These are phyloP conservation scores for Cerrena zonata DNA, from an alignment of 1,284 basidiomycete genomes.

Conservation along the genomic window DNA sequence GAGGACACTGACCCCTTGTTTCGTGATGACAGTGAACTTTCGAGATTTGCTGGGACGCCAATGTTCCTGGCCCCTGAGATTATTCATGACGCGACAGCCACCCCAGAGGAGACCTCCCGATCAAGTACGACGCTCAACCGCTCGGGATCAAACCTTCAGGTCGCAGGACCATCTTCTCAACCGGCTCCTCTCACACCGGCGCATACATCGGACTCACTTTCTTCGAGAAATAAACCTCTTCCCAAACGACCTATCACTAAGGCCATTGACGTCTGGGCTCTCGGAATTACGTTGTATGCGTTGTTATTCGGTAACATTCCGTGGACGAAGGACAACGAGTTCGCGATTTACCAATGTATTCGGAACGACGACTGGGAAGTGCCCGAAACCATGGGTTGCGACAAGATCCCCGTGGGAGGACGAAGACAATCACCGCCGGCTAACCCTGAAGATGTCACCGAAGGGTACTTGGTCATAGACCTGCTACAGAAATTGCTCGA, in stretches of 20 bases:
- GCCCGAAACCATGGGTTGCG: constrained; percentile 70
- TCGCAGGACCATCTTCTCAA: not conserved
- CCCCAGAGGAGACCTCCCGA: constrained; percentile 19
- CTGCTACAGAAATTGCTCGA: constrained; percentile 75
- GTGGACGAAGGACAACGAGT: constrained; percentile 68
- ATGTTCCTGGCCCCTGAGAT: constrained; percentile 98
- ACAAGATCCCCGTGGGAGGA: constrained; percentile 60
- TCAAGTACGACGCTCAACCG: constrained; percentile 23
- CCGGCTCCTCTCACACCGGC: not conserved
- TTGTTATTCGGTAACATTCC: constrained; percentile 84
- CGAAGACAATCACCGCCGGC: constrained; percentile 35
- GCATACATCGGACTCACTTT: not conserved
- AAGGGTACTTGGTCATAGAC: constrained; percentile 61
- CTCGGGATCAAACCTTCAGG: constrained; percentile 23
- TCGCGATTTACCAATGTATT: constrained; percentile 79
- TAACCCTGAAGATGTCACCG: constrained; percentile 31
- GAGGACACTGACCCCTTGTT: constrained; percentile 47
- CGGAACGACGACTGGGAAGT: constrained; percentile 75
- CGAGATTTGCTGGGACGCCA: constrained; percentile 92
- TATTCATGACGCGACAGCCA: constrained; percentile 48
- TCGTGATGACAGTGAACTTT: constrained; percentile 82
- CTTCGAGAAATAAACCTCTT: constrained; percentile 12
- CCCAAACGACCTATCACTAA: constrained; percentile 77
- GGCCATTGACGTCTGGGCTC: constrained; percentile 97
- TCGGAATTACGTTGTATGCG: constrained; percentile 96